A percentile compares a stretch with the other conserved stretches of the same genome.
phyloP scores from a whole-genome alignment of 768 basidiomycete species.

The Pisolithus orientalis region DNA sequence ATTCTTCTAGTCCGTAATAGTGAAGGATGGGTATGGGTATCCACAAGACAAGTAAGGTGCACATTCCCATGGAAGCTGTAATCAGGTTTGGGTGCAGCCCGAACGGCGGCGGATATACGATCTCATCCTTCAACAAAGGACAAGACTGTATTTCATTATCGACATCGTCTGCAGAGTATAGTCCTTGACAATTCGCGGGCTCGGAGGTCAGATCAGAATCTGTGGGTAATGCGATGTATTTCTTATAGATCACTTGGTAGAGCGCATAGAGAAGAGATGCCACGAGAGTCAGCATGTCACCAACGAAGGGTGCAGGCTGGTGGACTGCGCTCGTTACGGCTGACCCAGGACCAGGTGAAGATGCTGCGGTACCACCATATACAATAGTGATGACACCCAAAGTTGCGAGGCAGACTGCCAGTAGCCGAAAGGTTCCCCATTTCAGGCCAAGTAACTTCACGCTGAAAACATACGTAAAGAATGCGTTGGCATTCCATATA shows the following conservation, averaged over 20 bases:
- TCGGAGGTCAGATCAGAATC: slow-evolving; percentile 47
- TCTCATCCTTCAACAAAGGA: slow-evolving; percentile 22
- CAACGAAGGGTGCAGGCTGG: slow-evolving; percentile 53
- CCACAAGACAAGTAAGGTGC: slow-evolving; percentile 72
- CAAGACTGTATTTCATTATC: slow-evolving; percentile 14
- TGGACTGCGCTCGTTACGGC: not conserved
- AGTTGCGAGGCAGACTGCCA: slow-evolving; percentile 76
- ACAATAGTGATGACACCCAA: slow-evolving; percentile 75
- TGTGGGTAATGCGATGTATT: slow-evolving; percentile 63
- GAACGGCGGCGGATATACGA: slow-evolving; percentile 62
- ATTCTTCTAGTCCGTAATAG: slow-evolving; percentile 55
- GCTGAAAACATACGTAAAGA: slow-evolving; percentile 88
- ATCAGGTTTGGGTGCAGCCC: slow-evolving; percentile 81
- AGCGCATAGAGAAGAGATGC: slow-evolving; percentile 70
- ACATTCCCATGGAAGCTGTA: slow-evolving; percentile 73
- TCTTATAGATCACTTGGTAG: slow-evolving; percentile 85
- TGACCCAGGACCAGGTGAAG: slow-evolving; percentile 14
- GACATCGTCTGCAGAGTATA: slow-evolving; percentile 34
- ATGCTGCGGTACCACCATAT: slow-evolving; percentile 58
- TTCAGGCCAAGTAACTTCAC: slow-evolving; percentile 58
- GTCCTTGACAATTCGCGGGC: slow-evolving; percentile 35
- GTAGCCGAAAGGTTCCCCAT: slow-evolving; percentile 58
- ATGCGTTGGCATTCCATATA: slow-evolving; percentile 85
- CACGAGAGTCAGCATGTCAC: slow-evolving; percentile 66
- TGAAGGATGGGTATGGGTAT: slow-evolving; percentile 73